These are phyloP conservation scores for Blastomyces percursus DNA, from an alignment of 2,329 filamentous ascomycete species.

Conservation along the genomic window DNA sequence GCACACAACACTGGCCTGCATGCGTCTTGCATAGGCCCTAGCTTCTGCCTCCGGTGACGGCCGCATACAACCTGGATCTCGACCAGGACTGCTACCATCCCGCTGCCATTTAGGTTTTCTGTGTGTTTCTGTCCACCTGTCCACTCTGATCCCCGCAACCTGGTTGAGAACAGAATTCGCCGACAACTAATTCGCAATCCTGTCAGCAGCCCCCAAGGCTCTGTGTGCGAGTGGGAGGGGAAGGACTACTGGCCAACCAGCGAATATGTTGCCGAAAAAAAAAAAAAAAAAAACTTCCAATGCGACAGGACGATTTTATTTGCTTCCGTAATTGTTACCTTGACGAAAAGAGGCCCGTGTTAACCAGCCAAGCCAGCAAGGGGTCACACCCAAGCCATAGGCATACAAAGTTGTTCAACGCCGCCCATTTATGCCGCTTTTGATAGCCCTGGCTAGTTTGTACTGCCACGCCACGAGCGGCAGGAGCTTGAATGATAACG, in stretches of 20 bases:
- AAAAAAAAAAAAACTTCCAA: no score
- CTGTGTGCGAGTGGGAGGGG: no score
- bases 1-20: not conserved
- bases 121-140: not conserved
- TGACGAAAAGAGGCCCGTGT: not conserved
- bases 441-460: not conserved
- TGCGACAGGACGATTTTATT: not conserved
- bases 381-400: not conserved
- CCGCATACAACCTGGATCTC: not conserved
- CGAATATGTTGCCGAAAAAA: not conserved
- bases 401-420: not conserved
- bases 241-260: not conserved
- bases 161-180: not conserved
- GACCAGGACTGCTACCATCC: not conserved
- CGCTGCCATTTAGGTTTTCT: not conserved
- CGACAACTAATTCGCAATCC: not conserved
- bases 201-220: not conserved
- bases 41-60: not conserved
- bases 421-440: not conserved
- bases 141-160: slow-evolving; percentile 2
- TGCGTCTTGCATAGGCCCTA: not conserved
- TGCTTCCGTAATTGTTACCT: not conserved
- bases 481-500: no score
- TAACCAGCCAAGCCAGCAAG: not conserved
- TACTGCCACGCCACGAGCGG: not conserved